Conservation (phyloP, 257 asterid genomes). For the Striga asiatica region DNA sequence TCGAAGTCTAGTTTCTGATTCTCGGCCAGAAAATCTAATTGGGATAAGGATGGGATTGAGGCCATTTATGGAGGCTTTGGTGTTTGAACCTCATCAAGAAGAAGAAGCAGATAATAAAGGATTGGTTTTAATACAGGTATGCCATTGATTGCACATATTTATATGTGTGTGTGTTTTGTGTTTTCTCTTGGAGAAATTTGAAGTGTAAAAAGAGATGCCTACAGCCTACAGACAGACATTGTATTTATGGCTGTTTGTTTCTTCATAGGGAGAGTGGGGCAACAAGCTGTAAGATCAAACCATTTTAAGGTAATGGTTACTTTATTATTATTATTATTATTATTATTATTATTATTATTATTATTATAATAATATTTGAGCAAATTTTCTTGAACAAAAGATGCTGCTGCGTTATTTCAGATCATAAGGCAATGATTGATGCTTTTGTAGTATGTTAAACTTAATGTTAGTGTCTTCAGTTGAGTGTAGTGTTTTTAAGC, state of each 20-base stretch:
- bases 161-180: constrained; percentile 7
- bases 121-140: background rate
- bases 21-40: constrained; percentile 19
- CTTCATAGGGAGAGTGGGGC: background rate
- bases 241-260: constrained; percentile 15
- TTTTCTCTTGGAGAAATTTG: background rate
- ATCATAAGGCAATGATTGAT: constrained; percentile 12
- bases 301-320: background rate
- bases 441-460: constrained; percentile 13
- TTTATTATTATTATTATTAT: no score
- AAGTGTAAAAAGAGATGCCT: constrained; percentile 5
- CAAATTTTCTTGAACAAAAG: constrained; percentile 1
- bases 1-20: constrained; percentile 40
- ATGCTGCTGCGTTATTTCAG: background rate
- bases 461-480: constrained; percentile 6
- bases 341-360: no score
- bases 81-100: constrained; percentile 28
- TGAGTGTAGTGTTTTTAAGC: constrained; percentile 1
- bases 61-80: constrained; percentile 31
- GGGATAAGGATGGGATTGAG: constrained; percentile 22
- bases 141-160: background rate
- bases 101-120: constrained; percentile 14
- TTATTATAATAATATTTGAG: no score
- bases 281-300: background rate
- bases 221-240: constrained; percentile 28